Percentiles rank a stretch among this genome's conserved stretches.
These are phyloP conservation scores for Tetradesmus lagerheimii DNA, from an alignment of 139 green algal species.

Conservation along the genomic window DNA sequence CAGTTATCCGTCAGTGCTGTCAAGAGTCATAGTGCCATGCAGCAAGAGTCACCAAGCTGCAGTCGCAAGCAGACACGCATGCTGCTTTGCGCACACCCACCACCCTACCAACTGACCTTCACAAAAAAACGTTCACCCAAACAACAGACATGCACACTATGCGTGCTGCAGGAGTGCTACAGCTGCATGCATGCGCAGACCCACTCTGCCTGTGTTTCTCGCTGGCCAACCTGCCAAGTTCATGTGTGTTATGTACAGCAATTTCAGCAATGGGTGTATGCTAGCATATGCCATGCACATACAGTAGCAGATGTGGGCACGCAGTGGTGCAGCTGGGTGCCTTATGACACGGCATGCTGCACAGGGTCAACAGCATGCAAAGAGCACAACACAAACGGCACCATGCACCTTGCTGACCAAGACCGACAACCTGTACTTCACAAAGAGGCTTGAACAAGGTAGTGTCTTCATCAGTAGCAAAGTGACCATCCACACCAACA, in stretches of 20 bases:
- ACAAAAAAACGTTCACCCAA: no score
- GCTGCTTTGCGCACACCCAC: neutral
- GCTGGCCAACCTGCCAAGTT: neutral
- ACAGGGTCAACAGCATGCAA: neutral
- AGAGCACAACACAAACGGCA: neutral
- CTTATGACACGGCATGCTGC: no score
- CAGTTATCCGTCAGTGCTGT: neutral
- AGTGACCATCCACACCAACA: neutral
- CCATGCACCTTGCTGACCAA: neutral
- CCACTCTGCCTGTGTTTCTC: neutral
- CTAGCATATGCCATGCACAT: neutral
- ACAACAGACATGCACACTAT: neutral
- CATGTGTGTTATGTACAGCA: neutral
- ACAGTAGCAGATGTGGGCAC: neutral
- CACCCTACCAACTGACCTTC: neutral
- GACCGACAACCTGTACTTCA: neutral
- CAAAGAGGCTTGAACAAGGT: neutral
- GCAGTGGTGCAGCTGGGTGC: no score
- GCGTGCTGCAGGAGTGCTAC: neutral
- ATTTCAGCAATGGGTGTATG: neutral
- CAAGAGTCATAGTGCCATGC: no score
- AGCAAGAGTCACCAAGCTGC: neutral
- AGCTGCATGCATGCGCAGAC: neutral
- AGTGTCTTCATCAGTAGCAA: neutral
- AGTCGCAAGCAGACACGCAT: neutral